Base-by-base conservation (phyloP, 345 rosid species). In the Durio zibethinus region DNA sequence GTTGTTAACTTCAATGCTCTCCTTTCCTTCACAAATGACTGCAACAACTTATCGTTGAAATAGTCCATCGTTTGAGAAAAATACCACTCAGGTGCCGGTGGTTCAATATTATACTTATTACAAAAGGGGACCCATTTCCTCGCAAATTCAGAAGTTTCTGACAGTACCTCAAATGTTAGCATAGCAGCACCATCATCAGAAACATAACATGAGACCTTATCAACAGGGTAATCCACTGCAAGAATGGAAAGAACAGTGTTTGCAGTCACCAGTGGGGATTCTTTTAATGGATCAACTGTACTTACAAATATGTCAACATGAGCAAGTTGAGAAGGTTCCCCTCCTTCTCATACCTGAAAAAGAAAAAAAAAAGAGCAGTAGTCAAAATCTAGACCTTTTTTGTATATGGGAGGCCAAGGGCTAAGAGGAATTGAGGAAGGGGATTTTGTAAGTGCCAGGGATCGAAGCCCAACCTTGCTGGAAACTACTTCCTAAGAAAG, bases 181-280 rank as follows among this genome's bases (percentile, higher is more conserved):
- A 91, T 88, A 23, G 93, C 89, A 59, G 93, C 88, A 72, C 92
- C 96, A 79, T 91, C 93, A 79, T 89, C 96, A 64, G 93, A 91
- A 62, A 91, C 89, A 68, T 91, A 91, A 63, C 95, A 89, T 7
- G 95, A 84, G 43, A 89, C 87, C 81, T 91, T 91, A 75, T 89
- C 89, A 15, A 88, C 87, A 3, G 96, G 96, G 78, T 89, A 91
- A 75, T 89, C 96, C 73, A 91, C 92, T 21, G 96, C 84, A 15
- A 91, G 92, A 72, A 89, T 86, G 52, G 93, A 91, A 10, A 91
- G 81, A 45, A 91, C 87, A 0, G 93, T 91, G 83, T 89, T 91
- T 78, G 92, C 92, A 25, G 93, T 89, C 69, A 87, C 83, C 50
- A 91, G 74, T 47, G 96, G 93, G n/a, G 93, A 88, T 77, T 89